Conservation (phyloP, 176 grass and related monocot species). For the Oryza meyeriana region DNA sequence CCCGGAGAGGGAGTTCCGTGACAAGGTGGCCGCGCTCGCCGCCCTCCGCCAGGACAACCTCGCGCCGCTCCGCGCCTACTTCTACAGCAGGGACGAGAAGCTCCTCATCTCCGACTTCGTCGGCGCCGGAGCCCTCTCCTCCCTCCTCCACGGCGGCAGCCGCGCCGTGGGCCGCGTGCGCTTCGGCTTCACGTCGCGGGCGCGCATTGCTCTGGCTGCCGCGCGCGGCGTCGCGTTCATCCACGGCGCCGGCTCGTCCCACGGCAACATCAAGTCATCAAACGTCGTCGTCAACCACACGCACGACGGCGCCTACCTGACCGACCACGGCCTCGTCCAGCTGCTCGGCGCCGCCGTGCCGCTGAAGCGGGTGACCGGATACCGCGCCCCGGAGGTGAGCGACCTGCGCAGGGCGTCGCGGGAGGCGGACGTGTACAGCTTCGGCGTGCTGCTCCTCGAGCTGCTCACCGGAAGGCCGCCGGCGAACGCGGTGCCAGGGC, state of each 20-base stretch:
- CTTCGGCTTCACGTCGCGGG: conserved; percentile 50
- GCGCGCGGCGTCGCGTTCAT: conserved; percentile 70
- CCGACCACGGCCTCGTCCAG: conserved; percentile 58
- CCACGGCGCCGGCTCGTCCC: conserved; percentile 49
- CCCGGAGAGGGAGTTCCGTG: conserved; percentile 61
- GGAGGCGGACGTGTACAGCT: conserved; percentile 77
- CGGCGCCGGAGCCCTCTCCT: conserved; percentile 46
- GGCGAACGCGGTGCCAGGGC: conserved; percentile 30
- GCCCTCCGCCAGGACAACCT: conserved; percentile 55
- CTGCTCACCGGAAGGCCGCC: conserved; percentile 63
- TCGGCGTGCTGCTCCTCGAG: conserved; percentile 76
- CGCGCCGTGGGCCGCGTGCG: conserved; percentile 18
- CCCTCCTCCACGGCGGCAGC: conserved; percentile 54
- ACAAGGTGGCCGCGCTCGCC: conserved; percentile 42
- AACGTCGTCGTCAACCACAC: conserved; percentile 53
- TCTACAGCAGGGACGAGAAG: conserved; percentile 81
- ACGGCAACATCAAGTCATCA: conserved; percentile 91
- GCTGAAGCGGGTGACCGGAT: conserved; percentile 40
- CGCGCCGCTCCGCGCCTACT: conserved; percentile 65
- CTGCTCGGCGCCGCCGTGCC: conserved; percentile 31
- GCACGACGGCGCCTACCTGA: conserved; percentile 38
- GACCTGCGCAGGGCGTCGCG: conserved; percentile 41
- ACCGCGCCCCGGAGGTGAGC: conserved; percentile 58
- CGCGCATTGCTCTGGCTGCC: conserved; percentile 49
- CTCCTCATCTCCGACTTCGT: conserved; percentile 76